Conservation (phyloP, 2,329 filamentous ascomycete species). For the Pyrenophora tritici-repentis region DNA sequence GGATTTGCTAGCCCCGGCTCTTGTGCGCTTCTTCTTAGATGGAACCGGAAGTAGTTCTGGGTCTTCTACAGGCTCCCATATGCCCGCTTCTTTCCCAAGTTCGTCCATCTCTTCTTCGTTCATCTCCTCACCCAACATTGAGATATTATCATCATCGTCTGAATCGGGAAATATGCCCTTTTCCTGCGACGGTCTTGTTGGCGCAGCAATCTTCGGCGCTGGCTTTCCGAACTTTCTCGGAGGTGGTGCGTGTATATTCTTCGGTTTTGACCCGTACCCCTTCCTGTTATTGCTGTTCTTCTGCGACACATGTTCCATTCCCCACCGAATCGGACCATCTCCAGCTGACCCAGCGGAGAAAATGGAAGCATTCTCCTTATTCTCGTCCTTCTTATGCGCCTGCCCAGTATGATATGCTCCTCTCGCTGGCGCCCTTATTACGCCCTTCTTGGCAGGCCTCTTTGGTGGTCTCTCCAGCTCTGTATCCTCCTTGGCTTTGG, state of each 20-base stretch:
- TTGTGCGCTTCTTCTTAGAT: constrained; percentile 8
- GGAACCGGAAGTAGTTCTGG: constrained; percentile 1
- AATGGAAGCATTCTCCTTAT: constrained; percentile 25
- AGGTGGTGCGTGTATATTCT: constrained; percentile 19
- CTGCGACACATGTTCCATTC: constrained; percentile 20
- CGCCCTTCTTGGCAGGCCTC: constrained; percentile 1
- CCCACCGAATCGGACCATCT: constrained; percentile 5
- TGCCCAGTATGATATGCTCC: constrained; percentile 16
- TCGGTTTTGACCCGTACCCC: constrained; percentile 9
- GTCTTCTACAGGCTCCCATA: background rate
- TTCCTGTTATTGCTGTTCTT: constrained; percentile 1
- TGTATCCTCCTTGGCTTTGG: background rate
- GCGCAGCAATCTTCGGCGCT: background rate
- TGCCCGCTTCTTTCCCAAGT: no score
- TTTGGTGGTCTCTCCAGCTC: constrained; percentile 13
- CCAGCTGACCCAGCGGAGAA: constrained; percentile 11
- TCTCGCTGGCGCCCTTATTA: constrained; percentile 11
- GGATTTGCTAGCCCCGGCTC: background rate
- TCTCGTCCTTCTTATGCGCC: constrained; percentile 17
- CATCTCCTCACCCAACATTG: constrained; percentile 8
- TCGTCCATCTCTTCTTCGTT: constrained; percentile 4
- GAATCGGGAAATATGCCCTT: background rate
- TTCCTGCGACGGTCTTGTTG: background rate
- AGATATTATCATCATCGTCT: constrained; percentile 6
- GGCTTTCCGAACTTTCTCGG: constrained; percentile 11